Evolutionary conservation across 306 rosid genomes (phyloP).

Genomic region (Pyrus communis): DNA sequence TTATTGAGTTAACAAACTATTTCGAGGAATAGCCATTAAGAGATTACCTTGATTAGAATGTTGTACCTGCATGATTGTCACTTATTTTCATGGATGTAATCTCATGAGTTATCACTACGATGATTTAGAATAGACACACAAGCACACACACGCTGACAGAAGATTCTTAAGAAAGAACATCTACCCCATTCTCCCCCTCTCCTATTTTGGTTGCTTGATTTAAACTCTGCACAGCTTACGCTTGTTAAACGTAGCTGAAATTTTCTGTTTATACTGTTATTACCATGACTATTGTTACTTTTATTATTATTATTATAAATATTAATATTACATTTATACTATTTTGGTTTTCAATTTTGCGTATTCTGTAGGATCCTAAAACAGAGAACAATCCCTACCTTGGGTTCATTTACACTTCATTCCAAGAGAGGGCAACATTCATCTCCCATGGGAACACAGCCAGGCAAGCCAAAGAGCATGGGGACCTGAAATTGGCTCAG

Average conservation of each 20-base stretch:
- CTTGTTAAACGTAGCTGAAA: background rate
- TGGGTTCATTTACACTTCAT: constrained; percentile 51
- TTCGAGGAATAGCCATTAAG: background rate
- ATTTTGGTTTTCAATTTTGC: background rate
- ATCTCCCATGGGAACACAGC: constrained; percentile 58
- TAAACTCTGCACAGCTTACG: background rate
- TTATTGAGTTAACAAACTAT: too few relatives aligned
- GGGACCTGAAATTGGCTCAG: constrained; percentile 48
- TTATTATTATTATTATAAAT: background rate
- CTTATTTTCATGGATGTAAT: background rate
- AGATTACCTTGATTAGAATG: background rate
- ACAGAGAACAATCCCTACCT: constrained; percentile 52
- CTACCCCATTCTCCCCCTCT: background rate
- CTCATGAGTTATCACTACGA: background rate
- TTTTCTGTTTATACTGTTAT: background rate
- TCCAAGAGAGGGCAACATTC: constrained; percentile 61
- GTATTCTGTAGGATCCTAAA: constrained; percentile 33
- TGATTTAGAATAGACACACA: background rate
- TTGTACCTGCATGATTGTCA: background rate
- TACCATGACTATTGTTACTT: background rate
- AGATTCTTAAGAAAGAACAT: background rate
- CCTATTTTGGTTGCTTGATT: background rate
- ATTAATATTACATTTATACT: background rate
- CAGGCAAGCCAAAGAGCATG: constrained; percentile 45
- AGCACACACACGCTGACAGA: background rate